Base-by-base conservation (phyloP, 2,329 filamentous ascomycete species). In the Bipolaris gigantea region DNA sequence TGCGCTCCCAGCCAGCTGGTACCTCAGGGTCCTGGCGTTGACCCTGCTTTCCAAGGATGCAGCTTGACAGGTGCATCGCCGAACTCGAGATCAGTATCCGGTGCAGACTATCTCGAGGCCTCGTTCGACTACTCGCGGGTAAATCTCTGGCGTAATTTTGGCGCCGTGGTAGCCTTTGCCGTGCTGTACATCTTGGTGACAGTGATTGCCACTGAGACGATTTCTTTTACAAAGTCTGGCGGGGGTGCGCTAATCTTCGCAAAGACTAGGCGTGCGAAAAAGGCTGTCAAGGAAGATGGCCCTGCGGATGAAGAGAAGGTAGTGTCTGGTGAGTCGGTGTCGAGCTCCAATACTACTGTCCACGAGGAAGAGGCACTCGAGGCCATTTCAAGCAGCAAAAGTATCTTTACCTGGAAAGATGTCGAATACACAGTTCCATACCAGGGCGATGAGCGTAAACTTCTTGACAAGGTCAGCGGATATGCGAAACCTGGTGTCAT, bases 401-500 rank as follows among this genome's bases (percentile, higher is more conserved):
- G 72, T 25, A 58, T 74, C 13, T 74, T 75, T 55, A 75, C 73
- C 1, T 75, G 71, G 71, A 68, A 72, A 21, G 63, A 73, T 49
- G 67, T 73, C n/a, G 67, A 87, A 43, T 93, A 91, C 68, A 89
- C 84, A 0, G 88, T 93, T 0, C 87, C 87, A 0, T 88, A 87
- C 56, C 79, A 85, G 38, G 82, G 83, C 5, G 85, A 85, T 41
- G 80, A 84, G 47, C 80, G 83, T 34, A 82, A 85, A 68, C 77
- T 90, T 1, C 76, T 90, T 43, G 87, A 89, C 65, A 80, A 85
- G 5, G 84, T 94, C 55, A 87, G 81, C 53, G 90, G 90, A 1
- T 93, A 89, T 62, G 89, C 86, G 1, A 92, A 91, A 66, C 90
- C 90, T 1, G 90, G 90, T 16, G 75, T 88, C 16, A 86, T 95